These are phyloP conservation scores for Exophiala sp. DNA, from an alignment of 2,329 filamentous ascomycete species.

Conservation along the genomic window DNA sequence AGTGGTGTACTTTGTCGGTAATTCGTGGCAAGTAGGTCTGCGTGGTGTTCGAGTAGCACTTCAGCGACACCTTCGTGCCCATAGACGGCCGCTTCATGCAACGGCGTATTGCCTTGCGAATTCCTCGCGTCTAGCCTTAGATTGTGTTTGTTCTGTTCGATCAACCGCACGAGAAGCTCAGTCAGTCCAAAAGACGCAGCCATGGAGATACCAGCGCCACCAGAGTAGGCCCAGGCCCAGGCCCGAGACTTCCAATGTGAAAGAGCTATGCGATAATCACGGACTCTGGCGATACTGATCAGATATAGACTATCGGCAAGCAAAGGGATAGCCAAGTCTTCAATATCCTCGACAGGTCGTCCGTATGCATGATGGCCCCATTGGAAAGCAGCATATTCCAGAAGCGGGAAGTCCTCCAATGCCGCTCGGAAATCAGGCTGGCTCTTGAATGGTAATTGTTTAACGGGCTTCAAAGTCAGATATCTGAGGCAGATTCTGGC, in stretches of 20 bases:
- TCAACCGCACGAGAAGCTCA: constrained; percentile 20
- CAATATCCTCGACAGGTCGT: constrained; percentile 6
- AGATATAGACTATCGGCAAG: constrained; percentile 16
- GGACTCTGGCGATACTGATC: constrained; percentile 20
- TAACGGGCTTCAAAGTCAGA: constrained; percentile 15
- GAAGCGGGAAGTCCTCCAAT: constrained; percentile 19
- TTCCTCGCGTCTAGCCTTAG: constrained; percentile 30
- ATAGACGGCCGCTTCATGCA: constrained; percentile 24
- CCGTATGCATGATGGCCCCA: constrained; percentile 25
- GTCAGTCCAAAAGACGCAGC: constrained; percentile 23
- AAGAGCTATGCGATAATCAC: constrained; percentile 15
- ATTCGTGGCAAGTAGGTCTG: constrained; percentile 18
- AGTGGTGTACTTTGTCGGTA: constrained; percentile 23
- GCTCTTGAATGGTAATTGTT: constrained; percentile 13
- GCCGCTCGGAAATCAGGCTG: constrained; percentile 7
- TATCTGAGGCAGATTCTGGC: constrained; percentile 24
- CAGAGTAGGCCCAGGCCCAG: constrained; percentile 21
- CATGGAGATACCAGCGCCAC: constrained; percentile 25
- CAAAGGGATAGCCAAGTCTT: constrained; percentile 16
- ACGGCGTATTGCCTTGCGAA: constrained; percentile 24
- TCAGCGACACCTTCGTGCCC: constrained; percentile 22
- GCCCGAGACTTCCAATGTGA: constrained; percentile 16
- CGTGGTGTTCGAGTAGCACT: constrained; percentile 23
- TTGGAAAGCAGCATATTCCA: constrained; percentile 24
- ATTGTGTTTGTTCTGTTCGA: constrained; percentile 7